Conservation (phyloP, 2,329 filamentous ascomycete species). For the Mycogone perniciosa region DNA sequence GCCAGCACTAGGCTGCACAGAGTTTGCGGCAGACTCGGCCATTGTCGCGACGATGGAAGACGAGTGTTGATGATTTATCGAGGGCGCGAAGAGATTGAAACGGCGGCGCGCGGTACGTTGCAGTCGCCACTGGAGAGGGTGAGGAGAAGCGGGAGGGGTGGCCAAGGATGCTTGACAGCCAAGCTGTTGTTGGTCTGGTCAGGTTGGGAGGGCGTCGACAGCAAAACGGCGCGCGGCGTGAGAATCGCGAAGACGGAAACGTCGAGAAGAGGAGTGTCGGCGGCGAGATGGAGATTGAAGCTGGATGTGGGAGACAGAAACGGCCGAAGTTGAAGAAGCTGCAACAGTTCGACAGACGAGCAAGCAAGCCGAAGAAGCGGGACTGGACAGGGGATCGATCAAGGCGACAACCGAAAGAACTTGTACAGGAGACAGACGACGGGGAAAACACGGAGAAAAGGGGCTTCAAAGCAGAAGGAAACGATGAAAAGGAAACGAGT, state of each 20-base stretch:
- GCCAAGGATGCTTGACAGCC: not conserved
- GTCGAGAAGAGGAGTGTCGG: not conserved
- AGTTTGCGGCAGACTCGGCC: slow-evolving; percentile 64
- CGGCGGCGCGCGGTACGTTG: slow-evolving; percentile 7
- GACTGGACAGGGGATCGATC: slow-evolving; percentile 15
- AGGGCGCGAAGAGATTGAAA: not conserved
- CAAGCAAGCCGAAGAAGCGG: slow-evolving; percentile 5
- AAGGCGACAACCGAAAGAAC: slow-evolving; percentile 16
- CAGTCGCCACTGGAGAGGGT: slow-evolving; percentile 3
- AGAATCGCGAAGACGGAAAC: not conserved
- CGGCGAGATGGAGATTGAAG: not conserved
- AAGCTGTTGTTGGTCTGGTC: not conserved
- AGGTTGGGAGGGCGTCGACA: not conserved
- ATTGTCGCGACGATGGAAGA: slow-evolving; percentile 42
- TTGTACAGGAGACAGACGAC: slow-evolving; percentile 18
- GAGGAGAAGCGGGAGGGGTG: slow-evolving; percentile 13
- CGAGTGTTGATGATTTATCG: not conserved
- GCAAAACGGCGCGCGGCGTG: not conserved
- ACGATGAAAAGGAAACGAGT: slow-evolving; percentile 20
- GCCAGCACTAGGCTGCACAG: slow-evolving; percentile 58
- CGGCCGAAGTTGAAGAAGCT: not conserved
- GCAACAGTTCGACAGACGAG: not conserved
- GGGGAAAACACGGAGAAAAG: slow-evolving; percentile 15
- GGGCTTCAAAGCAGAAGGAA: slow-evolving; percentile 18
- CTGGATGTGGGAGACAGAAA: not conserved